Evolutionary conservation across 2,329 filamentous ascomycete genomes (phyloP).

Genomic region (Aspergillus costaricaensis): DNA sequence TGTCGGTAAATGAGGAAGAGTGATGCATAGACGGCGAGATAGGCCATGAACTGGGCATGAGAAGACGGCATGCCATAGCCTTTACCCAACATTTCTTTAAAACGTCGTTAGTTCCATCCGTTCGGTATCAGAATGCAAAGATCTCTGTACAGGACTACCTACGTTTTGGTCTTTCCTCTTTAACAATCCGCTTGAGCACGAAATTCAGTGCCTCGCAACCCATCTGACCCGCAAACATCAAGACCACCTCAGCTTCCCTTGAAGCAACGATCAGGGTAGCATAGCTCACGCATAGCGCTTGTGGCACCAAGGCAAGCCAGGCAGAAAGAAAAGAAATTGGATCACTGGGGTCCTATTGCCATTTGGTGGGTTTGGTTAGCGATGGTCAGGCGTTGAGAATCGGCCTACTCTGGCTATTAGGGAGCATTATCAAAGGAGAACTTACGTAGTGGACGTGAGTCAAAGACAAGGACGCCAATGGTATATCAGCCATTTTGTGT

Average conservation of each 20-base stretch:
- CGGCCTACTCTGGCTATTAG: neutral
- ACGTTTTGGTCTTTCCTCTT: conserved; percentile 83
- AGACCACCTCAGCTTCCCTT: conserved; percentile 81
- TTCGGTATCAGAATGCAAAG: neutral
- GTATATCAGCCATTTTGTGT: conserved; percentile 42
- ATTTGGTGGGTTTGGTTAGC: conserved; percentile 6
- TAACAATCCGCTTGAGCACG: conserved; percentile 82
- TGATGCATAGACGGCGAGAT: conserved; percentile 80
- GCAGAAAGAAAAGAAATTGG: conserved; percentile 83
- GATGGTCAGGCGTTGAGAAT: neutral
- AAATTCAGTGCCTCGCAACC: conserved; percentile 91
- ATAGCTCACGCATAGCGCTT: conserved; percentile 88
- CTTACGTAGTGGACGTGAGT: conserved; percentile 95
- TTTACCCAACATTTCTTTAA: conserved; percentile 71
- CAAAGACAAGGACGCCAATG: conserved; percentile 84
- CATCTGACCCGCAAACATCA: conserved; percentile 92
- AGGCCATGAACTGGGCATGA: conserved; percentile 91
- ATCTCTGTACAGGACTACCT: conserved; percentile 40
- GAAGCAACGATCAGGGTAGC: conserved; percentile 87
- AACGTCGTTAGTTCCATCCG: neutral
- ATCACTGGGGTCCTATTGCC: conserved; percentile 75
- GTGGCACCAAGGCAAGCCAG: conserved; percentile 90
- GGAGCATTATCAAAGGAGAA: conserved; percentile 21
- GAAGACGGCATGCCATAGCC: conserved; percentile 98
- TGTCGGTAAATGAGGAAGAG: conserved; percentile 86